phyloP scores from a whole-genome alignment of 2,329 filamentous ascomycete genomes.

The Phaeosphaeriaceae sp. region DNA sequence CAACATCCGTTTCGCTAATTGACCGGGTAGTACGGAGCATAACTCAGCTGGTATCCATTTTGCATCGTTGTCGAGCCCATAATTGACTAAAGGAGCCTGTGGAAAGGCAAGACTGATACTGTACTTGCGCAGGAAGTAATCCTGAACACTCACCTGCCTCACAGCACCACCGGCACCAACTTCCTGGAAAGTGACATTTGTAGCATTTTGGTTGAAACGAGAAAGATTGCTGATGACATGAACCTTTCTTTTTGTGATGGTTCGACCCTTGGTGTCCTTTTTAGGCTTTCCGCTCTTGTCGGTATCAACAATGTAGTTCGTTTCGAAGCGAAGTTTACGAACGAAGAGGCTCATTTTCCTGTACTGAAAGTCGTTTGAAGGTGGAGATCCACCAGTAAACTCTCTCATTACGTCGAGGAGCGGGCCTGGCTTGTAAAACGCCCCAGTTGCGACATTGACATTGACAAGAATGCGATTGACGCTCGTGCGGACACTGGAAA shows the following conservation, averaged over 20 bases:
- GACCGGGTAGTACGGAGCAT: slow-evolving; percentile 39
- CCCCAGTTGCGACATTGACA: slow-evolving; percentile 65
- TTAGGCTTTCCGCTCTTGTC: slow-evolving; percentile 40
- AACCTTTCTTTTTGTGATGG: slow-evolving; percentile 32
- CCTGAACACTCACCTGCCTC: slow-evolving; percentile 17
- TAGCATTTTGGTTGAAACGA: slow-evolving; percentile 41
- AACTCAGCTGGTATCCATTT: slow-evolving; percentile 46
- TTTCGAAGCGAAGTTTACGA: slow-evolving; percentile 46
- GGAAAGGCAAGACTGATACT: slow-evolving; percentile 26
- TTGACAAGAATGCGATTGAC: slow-evolving; percentile 66
- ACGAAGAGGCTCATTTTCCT: slow-evolving; percentile 42
- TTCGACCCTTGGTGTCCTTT: slow-evolving; percentile 15
- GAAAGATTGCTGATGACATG: slow-evolving; percentile 51
- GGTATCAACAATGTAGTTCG: slow-evolving; percentile 48
- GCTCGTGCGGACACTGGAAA: slow-evolving; percentile 65
- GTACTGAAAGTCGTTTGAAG: slow-evolving; percentile 11
- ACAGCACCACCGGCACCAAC: slow-evolving; percentile 17
- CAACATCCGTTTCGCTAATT: slow-evolving; percentile 35
- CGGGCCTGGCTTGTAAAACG: slow-evolving; percentile 60
- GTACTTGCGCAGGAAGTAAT: slow-evolving; percentile 30
- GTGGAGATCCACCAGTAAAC: slow-evolving; percentile 11
- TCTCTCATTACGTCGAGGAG: slow-evolving; percentile 46
- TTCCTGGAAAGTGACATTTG: slow-evolving; percentile 25
- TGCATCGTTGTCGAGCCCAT: slow-evolving; percentile 23
- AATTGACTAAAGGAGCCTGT: slow-evolving; percentile 38